Evolutionary conservation across 177 flowering plant species (phyloP).

Genomic region (Vitis hybrid): DNA sequence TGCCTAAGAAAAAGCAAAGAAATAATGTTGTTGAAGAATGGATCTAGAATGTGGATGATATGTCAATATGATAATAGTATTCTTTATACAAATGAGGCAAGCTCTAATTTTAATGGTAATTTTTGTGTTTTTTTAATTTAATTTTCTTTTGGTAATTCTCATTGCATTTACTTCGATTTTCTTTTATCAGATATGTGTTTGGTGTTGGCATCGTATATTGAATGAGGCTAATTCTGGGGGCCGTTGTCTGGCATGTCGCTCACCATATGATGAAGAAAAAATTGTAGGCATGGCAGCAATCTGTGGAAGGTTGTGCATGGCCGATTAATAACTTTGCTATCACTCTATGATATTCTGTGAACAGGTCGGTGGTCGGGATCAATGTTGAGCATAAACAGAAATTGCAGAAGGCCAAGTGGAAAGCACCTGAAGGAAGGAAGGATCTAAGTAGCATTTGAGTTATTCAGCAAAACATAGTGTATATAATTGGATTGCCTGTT

Average conservation of each 20-base stretch:
- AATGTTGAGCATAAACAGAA: slow-evolving; percentile 24
- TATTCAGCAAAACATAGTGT: slow-evolving; percentile 28
- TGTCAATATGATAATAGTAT: too few species aligned
- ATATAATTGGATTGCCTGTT: slow-evolving; percentile 30
- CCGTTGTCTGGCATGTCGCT: slow-evolving; percentile 39
- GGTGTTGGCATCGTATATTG: slow-evolving; percentile 42
- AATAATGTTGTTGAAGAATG: too few species aligned
- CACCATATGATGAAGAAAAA: slow-evolving; percentile 39
- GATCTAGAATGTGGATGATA: too few species aligned
- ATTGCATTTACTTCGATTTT: neutral
- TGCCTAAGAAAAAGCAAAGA: too few species aligned
- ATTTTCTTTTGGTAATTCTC: neutral
- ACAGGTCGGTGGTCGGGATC: slow-evolving; percentile 27
- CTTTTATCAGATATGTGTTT: slow-evolving; percentile 20
- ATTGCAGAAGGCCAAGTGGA: slow-evolving; percentile 24
- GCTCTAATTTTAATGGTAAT: neutral
- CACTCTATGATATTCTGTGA: neutral
- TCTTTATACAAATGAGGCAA: too few species aligned
- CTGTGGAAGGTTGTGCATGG: slow-evolving; percentile 28
- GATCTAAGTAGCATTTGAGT: slow-evolving; percentile 25
- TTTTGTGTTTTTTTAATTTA: neutral
- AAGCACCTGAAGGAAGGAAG: slow-evolving; percentile 25
- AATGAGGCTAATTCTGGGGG: slow-evolving; percentile 25
- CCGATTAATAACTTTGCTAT: neutral
- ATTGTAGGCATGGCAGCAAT: slow-evolving; percentile 35